Base-by-base conservation (phyloP, 371 early-diverging fungal species). In the Mortierella sp. region DNA sequence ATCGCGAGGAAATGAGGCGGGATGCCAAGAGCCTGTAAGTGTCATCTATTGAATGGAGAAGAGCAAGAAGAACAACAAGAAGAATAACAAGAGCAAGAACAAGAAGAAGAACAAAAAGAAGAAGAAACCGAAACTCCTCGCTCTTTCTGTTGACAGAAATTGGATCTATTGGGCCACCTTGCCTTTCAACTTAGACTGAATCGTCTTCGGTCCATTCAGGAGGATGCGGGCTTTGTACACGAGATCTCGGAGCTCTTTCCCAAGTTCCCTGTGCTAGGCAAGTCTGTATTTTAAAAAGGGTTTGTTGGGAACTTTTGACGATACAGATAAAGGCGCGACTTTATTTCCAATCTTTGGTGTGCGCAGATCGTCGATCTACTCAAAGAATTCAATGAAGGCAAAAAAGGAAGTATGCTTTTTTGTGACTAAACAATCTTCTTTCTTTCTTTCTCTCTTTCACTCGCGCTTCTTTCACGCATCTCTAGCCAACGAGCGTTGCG, bases 401-500 rank as follows among this genome's bases (percentile, higher is more conserved):
- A n/a, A n/a, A n/a, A n/a, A n/a, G n/a, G n/a, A n/a, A n/a, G n/a
- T n/a, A n/a, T n/a, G n/a, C n/a, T n/a, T n/a, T n/a, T n/a, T n/a
- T n/a, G n/a, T n/a, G 14, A 14, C n/a, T 50, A 50, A 21, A 50
- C n/a, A 4, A n/a, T 50, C 21, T 21, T 14, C 50, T 50, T 50
- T 14, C 14, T 50, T 50, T 50, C 21, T 50, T 50, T 14, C 2
- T 50, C 16, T 14, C 14, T 50, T 50, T 50, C 14, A 14, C 21
- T 2, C 21, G 19, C n/a, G n/a, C n/a, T n/a, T n/a, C n/a, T n/a
- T n/a, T n/a, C 23, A 30, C 23, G 19, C 16, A 21, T 25, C 23
- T 9, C 48, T 47, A 83, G 90, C 95, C 48, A 94, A 95, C 77
- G 94, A 95, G 77, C 86, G 95, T 6, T 94, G 94, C 74, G 94